Evolutionary conservation across 345 rosid genomes (phyloP), one percentile per base, ranked within the genome.

Genomic region (Anastatica hierochuntica): DNA sequence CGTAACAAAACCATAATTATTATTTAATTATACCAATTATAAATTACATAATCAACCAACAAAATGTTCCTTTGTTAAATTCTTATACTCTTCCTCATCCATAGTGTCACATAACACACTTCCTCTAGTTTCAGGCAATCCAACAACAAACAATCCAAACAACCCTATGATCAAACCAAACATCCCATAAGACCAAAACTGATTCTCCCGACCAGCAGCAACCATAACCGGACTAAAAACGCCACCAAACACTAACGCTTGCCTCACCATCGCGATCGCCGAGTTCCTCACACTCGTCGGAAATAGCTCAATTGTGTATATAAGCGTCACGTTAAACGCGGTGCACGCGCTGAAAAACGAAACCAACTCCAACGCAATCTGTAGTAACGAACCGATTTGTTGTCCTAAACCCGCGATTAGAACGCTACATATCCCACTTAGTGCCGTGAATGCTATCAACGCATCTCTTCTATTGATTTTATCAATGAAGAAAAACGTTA

Each of bases 91-190:
- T 51, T 84, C 83, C 46, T 79, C 81, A 0, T 82, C 95, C 70
- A 80, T 66, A n/a, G 87, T 78, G 43, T 82, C 82, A 7, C 79
- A 66, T 19, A 80, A 21, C 40, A 65, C 55, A 7, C 39, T 64
- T 10, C 80, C 85, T 23, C 62, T 75, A 5, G 88, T 85, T 68
- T 85, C 95, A 0, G 90, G 90, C 61, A 85, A 65, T 1, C 66
- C 69, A 12, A 78, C 5, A 17, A 60, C 83, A 56, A 66, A 62
- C 53, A 80, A 12, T 16, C 82, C 88, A 35, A 77, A 75, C 18
- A 72, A 2, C 33, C 69, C 67, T 10, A 85, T 74, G 12, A 53
- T 63, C 66, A 80, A 14, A n/a, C 88, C 95, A 14, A 78, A 82
- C 36, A 85, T 63, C 12, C 77, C 77, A 36, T 70, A 82, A 0